These are phyloP conservation scores for Boletus tomentosulus DNA, from an alignment of 768 basidiomycete species.

Conservation along the genomic window DNA sequence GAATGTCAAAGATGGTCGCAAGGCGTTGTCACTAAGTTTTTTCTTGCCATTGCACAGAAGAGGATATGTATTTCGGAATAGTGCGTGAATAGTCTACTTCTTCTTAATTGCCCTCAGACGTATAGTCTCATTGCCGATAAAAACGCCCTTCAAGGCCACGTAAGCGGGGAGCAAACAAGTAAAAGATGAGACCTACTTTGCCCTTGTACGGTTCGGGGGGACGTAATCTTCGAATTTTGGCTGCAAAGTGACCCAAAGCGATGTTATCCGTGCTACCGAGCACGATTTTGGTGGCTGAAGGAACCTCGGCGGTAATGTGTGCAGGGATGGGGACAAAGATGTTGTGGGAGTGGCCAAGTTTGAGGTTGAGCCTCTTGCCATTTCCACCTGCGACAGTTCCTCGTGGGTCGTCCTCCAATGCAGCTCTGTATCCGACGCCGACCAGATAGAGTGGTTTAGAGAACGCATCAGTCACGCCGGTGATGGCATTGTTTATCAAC, in stretches of 20 bases:
- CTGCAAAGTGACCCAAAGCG: constrained; percentile 80
- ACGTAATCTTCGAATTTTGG: constrained; percentile 76
- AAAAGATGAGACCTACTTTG: constrained; percentile 59
- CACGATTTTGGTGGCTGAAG: constrained; percentile 78
- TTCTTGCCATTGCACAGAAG: neutral
- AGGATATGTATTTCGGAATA: constrained; percentile 4
- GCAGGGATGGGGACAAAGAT: constrained; percentile 79
- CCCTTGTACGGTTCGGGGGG: constrained; percentile 97
- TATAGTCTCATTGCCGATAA: constrained; percentile 90
- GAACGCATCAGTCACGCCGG: constrained; percentile 87
- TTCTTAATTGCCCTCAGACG: constrained; percentile 91
- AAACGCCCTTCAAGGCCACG: constrained; percentile 65
- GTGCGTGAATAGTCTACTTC: constrained; percentile 56
- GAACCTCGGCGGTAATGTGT: constrained; percentile 77
- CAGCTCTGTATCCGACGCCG: constrained; percentile 91
- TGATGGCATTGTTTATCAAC: constrained; percentile 83
- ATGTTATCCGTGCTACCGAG: constrained; percentile 87
- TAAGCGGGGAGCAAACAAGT: neutral
- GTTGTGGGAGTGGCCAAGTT: constrained; percentile 88
- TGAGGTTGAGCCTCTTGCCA: constrained; percentile 77
- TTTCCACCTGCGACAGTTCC: constrained; percentile 52
- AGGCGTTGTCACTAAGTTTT: neutral
- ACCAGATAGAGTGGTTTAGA: constrained; percentile 81
- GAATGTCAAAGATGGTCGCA: neutral
- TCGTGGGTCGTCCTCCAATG: constrained; percentile 76